phyloP scores from a whole-genome alignment of 1,284 basidiomycete species.

The Marasmius sp. region DNA sequence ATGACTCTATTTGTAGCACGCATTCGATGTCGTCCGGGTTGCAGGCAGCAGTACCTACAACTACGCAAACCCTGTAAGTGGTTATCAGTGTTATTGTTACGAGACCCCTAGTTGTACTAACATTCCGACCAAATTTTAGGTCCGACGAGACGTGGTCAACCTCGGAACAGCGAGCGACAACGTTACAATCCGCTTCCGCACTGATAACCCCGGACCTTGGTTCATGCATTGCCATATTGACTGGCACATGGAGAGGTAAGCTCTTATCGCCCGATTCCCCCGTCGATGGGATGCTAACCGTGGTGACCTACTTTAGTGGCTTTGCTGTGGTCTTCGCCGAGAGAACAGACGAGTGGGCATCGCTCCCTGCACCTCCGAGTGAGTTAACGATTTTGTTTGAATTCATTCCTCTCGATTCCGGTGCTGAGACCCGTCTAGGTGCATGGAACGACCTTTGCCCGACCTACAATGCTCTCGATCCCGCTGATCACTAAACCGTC shows the following conservation, averaged over 20 bases:
- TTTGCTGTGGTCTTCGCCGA: slow-evolving; percentile 41
- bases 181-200: slow-evolving; percentile 32
- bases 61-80: slow-evolving; percentile 37
- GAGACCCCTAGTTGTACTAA: no score
- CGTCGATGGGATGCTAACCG: neutral
- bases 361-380: slow-evolving; percentile 12
- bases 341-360: slow-evolving; percentile 20
- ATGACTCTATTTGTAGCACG: slow-evolving; percentile 22
- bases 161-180: slow-evolving; percentile 26
- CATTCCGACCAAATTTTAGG: neutral
- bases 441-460: slow-evolving; percentile 27
- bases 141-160: slow-evolving; percentile 31
- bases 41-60: slow-evolving; percentile 30
- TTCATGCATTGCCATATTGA: slow-evolving; percentile 50
- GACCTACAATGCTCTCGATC: slow-evolving; percentile 12
- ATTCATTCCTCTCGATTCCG: neutral
- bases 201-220: slow-evolving; percentile 41
- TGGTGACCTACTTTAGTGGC: slow-evolving; percentile 23
- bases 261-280: slow-evolving; percentile 1
- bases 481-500: no score
- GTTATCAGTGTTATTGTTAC: slow-evolving; percentile 23
- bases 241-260: slow-evolving; percentile 42
- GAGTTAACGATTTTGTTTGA: slow-evolving; percentile 12
- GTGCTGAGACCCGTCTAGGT: slow-evolving; percentile 10
- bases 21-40: slow-evolving; percentile 33